These are phyloP conservation scores for Didymosphaeria variabile DNA, from an alignment of 2,329 filamentous ascomycete species.

Conservation along the genomic window DNA sequence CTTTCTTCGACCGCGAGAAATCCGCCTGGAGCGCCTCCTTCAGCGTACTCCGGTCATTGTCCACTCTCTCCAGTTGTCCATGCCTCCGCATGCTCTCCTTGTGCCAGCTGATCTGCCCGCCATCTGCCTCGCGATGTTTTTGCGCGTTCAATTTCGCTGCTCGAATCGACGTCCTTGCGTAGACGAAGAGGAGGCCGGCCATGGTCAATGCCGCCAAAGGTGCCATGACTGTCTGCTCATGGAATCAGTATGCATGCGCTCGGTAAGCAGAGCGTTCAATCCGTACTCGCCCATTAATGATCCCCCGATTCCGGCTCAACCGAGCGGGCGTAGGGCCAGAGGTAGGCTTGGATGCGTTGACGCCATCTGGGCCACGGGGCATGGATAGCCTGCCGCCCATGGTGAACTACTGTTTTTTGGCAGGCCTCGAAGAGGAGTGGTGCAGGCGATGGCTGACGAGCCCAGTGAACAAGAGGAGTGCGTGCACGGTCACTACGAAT, in stretches of 20 bases:
- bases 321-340: constrained; percentile 43
- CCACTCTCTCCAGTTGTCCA: constrained; percentile 57
- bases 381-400: constrained; percentile 60
- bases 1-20: constrained; percentile 42
- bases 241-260: constrained; percentile 11
- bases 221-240: constrained; percentile 62
- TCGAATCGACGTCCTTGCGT: constrained; percentile 71
- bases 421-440: neutral
- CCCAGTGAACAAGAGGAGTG: neutral
- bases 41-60: constrained; percentile 46
- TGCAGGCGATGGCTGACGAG: neutral
- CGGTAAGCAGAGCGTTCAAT: neutral
- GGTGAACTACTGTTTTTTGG: neutral
- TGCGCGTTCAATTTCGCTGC: constrained; percentile 73
- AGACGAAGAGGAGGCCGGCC: constrained; percentile 68
- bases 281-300: constrained; percentile 48
- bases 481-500: neutral
- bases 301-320: constrained; percentile 39
- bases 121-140: constrained; percentile 65
- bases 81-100: constrained; percentile 65
- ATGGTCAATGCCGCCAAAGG: constrained; percentile 71
- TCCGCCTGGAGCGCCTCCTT: constrained; percentile 46
- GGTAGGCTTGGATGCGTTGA: constrained; percentile 51
- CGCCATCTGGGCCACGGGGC: constrained; percentile 54
- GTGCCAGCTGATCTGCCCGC: constrained; percentile 63